phyloP scores from a whole-genome alignment of 208 protist species.

The Acanthamoeba lenticulata region DNA sequence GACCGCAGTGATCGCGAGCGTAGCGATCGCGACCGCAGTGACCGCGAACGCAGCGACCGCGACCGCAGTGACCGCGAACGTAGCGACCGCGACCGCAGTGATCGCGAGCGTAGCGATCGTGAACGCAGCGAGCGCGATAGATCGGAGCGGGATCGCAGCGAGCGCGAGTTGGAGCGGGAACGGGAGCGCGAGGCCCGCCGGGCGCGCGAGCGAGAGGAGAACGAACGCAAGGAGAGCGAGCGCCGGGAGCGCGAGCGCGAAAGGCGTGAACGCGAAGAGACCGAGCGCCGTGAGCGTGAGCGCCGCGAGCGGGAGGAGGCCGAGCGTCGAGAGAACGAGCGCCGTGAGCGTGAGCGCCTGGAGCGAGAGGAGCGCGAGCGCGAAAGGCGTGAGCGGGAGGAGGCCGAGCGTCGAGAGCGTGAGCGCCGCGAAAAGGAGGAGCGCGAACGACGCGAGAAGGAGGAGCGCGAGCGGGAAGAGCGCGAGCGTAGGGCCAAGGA shows the following conservation, averaged over 20 bases:
- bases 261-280: background rate
- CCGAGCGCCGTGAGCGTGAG: background rate
- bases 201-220: background rate
- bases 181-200: background rate
- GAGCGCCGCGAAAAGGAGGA: background rate
- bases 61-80: background rate
- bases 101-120: background rate
- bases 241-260: background rate
- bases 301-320: background rate
- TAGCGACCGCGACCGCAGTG: background rate
- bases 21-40: background rate
- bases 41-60: background rate
- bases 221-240: background rate
- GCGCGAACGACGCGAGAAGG: background rate
- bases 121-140: background rate
- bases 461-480: background rate
- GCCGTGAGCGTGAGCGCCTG: background rate
- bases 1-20: background rate
- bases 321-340: background rate
- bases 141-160: background rate
- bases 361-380: background rate
- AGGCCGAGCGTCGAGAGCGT: background rate
- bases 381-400: background rate
- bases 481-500: background rate
- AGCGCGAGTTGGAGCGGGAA: background rate